Percentiles rank a stretch among this genome's conserved stretches.
These are phyloP conservation scores for Brasilioporus rufonigricans DNA, from an alignment of 768 basidiomycete species.

Conservation along the genomic window DNA sequence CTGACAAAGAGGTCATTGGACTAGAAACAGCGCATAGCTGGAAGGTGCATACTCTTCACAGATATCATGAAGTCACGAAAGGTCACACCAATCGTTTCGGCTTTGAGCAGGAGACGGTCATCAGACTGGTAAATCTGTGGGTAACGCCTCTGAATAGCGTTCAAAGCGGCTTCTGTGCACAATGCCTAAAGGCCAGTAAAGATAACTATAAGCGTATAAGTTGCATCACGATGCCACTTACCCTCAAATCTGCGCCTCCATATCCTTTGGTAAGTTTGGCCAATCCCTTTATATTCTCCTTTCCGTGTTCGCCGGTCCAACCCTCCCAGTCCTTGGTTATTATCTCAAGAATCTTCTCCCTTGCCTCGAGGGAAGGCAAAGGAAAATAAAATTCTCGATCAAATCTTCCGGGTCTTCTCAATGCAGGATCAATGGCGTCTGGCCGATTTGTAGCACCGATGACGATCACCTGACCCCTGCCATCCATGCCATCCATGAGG, in stretches of 20 bases:
- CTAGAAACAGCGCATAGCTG: neutral
- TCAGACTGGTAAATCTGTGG: slow-evolving; percentile 95
- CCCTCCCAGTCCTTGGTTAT: slow-evolving; percentile 91
- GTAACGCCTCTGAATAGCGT: slow-evolving; percentile 93
- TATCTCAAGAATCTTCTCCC: slow-evolving; percentile 86
- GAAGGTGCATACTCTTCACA: slow-evolving; percentile 73
- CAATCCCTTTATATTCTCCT: slow-evolving; percentile 57
- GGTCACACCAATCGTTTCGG: slow-evolving; percentile 80
- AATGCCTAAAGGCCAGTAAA: slow-evolving; percentile 56
- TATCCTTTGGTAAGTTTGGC: slow-evolving; percentile 95
- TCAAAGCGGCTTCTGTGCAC: slow-evolving; percentile 95
- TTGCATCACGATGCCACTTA: slow-evolving; percentile 35
- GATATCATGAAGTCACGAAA: slow-evolving; percentile 97
- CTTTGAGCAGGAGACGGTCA: slow-evolving; percentile 80
- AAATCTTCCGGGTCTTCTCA: slow-evolving; percentile 91
- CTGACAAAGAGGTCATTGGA: slow-evolving; percentile 41
- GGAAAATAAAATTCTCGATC: slow-evolving; percentile 99
- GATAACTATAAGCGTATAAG: neutral
- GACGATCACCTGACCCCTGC: slow-evolving; percentile 93
- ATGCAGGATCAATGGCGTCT: slow-evolving; percentile 95
- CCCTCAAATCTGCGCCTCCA: slow-evolving; percentile 94
- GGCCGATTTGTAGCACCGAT: slow-evolving; percentile 98
- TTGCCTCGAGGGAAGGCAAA: slow-evolving; percentile 76
- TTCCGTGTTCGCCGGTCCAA: slow-evolving; percentile 57
- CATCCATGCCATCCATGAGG: slow-evolving; percentile 99